Evolutionary conservation across 2,329 filamentous ascomycete species (phyloP), one percentile per base, ranked within the genome.

Genomic region (Hymenoscyphus linearis): DNA sequence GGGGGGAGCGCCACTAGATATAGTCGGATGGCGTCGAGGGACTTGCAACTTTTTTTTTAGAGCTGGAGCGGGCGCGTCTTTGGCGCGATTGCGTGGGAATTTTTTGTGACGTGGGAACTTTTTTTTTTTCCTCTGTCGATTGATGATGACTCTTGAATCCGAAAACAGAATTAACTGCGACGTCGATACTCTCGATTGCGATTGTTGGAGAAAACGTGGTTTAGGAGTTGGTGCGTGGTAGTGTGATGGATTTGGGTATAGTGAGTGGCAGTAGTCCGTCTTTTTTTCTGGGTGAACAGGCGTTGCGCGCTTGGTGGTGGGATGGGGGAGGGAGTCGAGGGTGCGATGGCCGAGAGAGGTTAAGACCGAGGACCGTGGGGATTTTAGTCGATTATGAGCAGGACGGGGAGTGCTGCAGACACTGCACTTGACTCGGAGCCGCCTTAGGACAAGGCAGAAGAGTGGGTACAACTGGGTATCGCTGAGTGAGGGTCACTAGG

Each of bases 261-360:
- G 37, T 6, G 14, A 14, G 36, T 40, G 14, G 35, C 35, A 16
- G 2, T 13, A 40, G 13, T 16, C 5, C 37, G 40, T 10, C 7
- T 22, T 12, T 22, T 40, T 16, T 14, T 14, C 5, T 14, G 36
- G 36, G 13, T 14, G 36, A 16, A 7, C 37, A 40, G 16, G 16
- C 16, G 37, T 12, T 44, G 40, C 40, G 40, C 40, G 40, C 40
- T 47, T 47, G 40, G 40, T 47, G 40, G 40, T 44, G 50, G 50
- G 26, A 53, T 27, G 50, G 26, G 31, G 50, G 25, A 34, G 25
- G 22, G 35, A 31, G 31, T 22, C 14, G 53, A 55, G 18, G 53
- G 18, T 35, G 4, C 9, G 16, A 14, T 36, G 55, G 54, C 66
- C 67, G 58, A 65, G 65, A 69, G 57, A 58, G 64, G 67, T 63